A percentile compares a stretch with the other conserved stretches of the same genome.
Conservation (phyloP, 192 early-diverging fungal species). For the Ambispora gerdemannii region DNA sequence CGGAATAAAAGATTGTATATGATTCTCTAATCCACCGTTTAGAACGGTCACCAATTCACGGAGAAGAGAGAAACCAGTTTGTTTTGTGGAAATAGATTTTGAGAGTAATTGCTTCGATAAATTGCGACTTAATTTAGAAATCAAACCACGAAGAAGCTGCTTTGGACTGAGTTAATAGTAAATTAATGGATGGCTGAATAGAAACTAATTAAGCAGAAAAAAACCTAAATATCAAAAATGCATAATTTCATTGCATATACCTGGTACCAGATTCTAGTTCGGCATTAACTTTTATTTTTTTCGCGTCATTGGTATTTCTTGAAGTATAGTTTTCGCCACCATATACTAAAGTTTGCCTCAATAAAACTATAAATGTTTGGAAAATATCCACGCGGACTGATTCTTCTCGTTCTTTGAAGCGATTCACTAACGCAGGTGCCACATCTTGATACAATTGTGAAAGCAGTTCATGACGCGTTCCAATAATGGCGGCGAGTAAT, state of each 20-base stretch:
- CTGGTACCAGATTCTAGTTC: conserved; percentile 49
- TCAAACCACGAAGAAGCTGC: conserved; percentile 54
- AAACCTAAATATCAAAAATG: too few relatives aligned
- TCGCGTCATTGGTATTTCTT: conserved; percentile 45
- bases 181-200: too few relatives aligned
- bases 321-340: conserved; percentile 41
- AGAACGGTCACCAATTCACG: conserved; percentile 66
- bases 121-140: conserved; percentile 64
- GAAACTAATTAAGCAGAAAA: too few relatives aligned
- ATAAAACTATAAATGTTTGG: conserved; percentile 63
- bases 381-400: conserved; percentile 78
- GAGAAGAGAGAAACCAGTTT: conserved; percentile 70
- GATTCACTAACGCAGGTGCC: conserved; percentile 65
- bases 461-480: conserved; percentile 67
- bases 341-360: conserved; percentile 57
- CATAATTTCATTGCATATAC: conserved; percentile 19
- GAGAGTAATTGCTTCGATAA: conserved; percentile 65
- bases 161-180: conserved; percentile 39
- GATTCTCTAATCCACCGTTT: conserved; percentile 68
- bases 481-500: conserved; percentile 64
- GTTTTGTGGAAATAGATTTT: conserved; percentile 72
- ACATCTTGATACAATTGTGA: conserved; percentile 61
- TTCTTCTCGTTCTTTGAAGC: conserved; percentile 87
- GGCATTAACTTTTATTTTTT: conserved; percentile 43
- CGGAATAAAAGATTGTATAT: conserved; percentile 63